Evolutionary conservation across 306 rosid genomes (phyloP).

Genomic region (Spatholobus suberectus): DNA sequence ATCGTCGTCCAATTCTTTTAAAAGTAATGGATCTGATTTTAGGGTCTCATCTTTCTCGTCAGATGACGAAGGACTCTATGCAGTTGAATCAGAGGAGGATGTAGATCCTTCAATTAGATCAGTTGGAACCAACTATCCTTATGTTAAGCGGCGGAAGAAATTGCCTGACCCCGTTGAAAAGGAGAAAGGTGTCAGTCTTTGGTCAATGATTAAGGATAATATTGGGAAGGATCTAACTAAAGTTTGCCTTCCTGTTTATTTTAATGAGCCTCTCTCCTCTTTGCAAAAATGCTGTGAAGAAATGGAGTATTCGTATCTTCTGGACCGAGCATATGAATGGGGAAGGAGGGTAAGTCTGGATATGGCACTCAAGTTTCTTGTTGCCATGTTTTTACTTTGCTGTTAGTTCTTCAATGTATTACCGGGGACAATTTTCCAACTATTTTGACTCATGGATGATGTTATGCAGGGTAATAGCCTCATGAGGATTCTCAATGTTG

Average conservation of each 20-base stretch:
- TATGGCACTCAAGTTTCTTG: not conserved
- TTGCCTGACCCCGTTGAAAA: conserved; percentile 94
- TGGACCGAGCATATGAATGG: conserved; percentile 96
- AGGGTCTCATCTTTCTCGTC: conserved; percentile 85
- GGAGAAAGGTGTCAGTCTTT: conserved; percentile 95
- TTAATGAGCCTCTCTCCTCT: conserved; percentile 95
- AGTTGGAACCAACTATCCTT: conserved; percentile 69
- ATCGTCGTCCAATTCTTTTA: conserved; percentile 89
- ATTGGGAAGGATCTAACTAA: conserved; percentile 97
- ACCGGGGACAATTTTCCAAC: conserved; percentile 2
- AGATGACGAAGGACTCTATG: conserved; percentile 69
- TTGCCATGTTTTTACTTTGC: not conserved
- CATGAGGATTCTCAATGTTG: conserved; percentile 94
- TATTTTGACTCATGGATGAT: conserved; percentile 14
- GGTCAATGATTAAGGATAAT: conserved; percentile 98
- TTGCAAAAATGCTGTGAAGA: conserved; percentile 93
- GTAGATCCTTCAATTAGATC: conserved; percentile 68
- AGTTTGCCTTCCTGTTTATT: conserved; percentile 97
- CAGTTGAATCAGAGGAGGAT: conserved; percentile 72
- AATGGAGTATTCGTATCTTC: conserved; percentile 89
- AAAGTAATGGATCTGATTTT: conserved; percentile 81
- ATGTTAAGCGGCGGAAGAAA: conserved; percentile 85
- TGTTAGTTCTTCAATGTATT: conserved; percentile 27
- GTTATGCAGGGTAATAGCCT: conserved; percentile 81
- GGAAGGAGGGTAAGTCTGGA: conserved; percentile 77